Base-by-base conservation (phyloP, 192 early-diverging fungal species). In the Blastocladiella britannica region DNA sequence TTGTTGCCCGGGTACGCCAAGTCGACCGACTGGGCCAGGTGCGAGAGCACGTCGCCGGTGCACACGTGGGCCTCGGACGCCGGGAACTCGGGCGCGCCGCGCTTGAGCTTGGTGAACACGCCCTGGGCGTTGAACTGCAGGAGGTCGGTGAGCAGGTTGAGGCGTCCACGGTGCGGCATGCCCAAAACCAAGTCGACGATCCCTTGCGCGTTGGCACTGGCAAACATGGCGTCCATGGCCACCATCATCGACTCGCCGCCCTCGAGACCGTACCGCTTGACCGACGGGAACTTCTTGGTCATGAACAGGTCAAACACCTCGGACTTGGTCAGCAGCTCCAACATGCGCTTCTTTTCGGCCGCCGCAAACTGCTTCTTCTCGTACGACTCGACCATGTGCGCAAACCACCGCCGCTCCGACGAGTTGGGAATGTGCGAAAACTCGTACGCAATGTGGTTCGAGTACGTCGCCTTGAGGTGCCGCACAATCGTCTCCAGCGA, bases 231-330 rank as follows among this genome's bases (percentile, higher is more conserved):
- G 66, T 97, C 88, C 22, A 97, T 70, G 8, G 84, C 85, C 18
- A 84, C 79, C 80, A 94, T 93, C 78, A 93, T 93, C 59, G 84
- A 87, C 67, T 97, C 93, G 27, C 88, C 89, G 25, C 93, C 93
- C 67, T 97, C 93, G 22, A 97, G 64, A 9, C 93, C 93, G 63
- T 97, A 97, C 15, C 93, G 82, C 72, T 94, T 94, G 55, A 97
- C 82, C 60, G 91, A 82, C 20, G 88, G 87, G 69, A 97, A 97
- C 67, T 85, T 88, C 61, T 93, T 94, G 54, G 85, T 85, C 88
- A 97, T 92, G 67, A 93, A 97, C 61, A 90, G 91, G 69, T 97
- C 93, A 77, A 97, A 97, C 25, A 78, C 72, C 80, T 88, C 51
- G 18, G 30, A 26, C 23, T 26, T 7, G n/a, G 76, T 72, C 25